phyloP scores from a whole-genome alignment of 352 stramenopile genomes.

The Globisporangium viniferum region DNA sequence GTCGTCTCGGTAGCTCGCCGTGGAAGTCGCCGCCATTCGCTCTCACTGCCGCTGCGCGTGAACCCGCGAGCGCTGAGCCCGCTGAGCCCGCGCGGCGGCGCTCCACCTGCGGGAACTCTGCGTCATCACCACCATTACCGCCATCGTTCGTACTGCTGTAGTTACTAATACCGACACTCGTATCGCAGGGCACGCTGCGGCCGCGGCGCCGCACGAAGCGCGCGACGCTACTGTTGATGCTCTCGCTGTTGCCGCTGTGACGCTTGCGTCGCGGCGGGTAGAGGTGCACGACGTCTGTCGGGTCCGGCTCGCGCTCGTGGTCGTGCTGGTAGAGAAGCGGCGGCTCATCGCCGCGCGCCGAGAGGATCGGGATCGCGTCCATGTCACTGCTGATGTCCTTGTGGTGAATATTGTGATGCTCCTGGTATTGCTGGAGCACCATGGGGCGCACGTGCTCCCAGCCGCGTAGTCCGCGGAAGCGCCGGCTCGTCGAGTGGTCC shows the following conservation, averaged over 20 bases:
- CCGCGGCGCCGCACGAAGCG: slow-evolving; percentile 11
- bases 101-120: background rate
- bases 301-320: background rate
- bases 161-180: background rate
- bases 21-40: background rate
- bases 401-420: background rate
- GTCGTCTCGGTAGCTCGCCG: background rate
- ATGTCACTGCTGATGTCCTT: background rate
- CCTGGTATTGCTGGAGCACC: slow-evolving; percentile 6
- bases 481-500: slow-evolving; percentile 1
- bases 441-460: slow-evolving; percentile 12
- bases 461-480: slow-evolving; percentile 5
- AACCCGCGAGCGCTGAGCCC: background rate
- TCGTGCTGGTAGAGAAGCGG: slow-evolving; percentile 14
- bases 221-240: background rate
- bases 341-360: slow-evolving; percentile 19
- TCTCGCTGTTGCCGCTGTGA: slow-evolving; percentile 8
- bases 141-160: background rate
- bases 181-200: slow-evolving; percentile 14
- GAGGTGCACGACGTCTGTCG: slow-evolving; percentile 3
- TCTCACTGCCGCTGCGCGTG: background rate
- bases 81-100: slow-evolving; percentile 5
- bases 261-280: slow-evolving; percentile 11
- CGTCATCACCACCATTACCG: background rate
- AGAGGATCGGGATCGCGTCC: slow-evolving; percentile 25